Conservation (phyloP, 2,329 filamentous ascomycete genomes). For the Salinomyces thailandicus region DNA sequence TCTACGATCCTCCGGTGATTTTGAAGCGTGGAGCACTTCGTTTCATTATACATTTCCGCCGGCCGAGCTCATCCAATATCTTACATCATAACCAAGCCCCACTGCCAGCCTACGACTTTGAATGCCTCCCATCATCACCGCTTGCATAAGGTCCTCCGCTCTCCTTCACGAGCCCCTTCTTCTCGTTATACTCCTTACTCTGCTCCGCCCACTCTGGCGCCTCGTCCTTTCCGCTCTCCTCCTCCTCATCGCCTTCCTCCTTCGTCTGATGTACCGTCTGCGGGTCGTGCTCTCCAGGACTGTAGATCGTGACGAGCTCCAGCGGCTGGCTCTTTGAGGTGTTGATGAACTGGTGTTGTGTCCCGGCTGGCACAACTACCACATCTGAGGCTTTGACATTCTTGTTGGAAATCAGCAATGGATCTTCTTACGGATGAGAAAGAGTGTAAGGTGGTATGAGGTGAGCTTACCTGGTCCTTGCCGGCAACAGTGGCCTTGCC, state of each 20-base stretch:
- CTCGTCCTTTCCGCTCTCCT: conserved; percentile 51
- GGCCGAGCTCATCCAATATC: no score
- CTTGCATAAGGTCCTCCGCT: conserved; percentile 27
- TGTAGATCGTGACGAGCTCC: conserved; percentile 53
- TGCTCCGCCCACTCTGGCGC: conserved; percentile 49
- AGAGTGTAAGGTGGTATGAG: not conserved
- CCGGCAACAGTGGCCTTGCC: conserved; percentile 50
- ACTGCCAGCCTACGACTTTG: no score
- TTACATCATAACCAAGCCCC: no score
- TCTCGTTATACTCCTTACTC: conserved; percentile 49
- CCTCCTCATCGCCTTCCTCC: conserved; percentile 51
- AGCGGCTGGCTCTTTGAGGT: conserved; percentile 46
- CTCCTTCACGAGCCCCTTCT: conserved; percentile 43
- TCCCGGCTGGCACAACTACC: conserved; percentile 54
- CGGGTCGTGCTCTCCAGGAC: conserved; percentile 51
- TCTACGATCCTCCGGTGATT: no score
- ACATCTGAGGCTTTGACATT: conserved; percentile 44
- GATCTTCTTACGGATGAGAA: not conserved
- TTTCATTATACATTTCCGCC: no score
- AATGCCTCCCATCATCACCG: conserved; percentile 27
- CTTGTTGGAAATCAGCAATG: not conserved
- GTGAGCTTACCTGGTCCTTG: conserved; percentile 39
- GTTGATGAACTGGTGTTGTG: conserved; percentile 56
- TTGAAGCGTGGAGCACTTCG: no score
- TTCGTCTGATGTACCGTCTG: conserved; percentile 53